phyloP scores from a whole-genome alignment of 495 filamentous ascomycete genomes.

The Xylaria telfairii region DNA sequence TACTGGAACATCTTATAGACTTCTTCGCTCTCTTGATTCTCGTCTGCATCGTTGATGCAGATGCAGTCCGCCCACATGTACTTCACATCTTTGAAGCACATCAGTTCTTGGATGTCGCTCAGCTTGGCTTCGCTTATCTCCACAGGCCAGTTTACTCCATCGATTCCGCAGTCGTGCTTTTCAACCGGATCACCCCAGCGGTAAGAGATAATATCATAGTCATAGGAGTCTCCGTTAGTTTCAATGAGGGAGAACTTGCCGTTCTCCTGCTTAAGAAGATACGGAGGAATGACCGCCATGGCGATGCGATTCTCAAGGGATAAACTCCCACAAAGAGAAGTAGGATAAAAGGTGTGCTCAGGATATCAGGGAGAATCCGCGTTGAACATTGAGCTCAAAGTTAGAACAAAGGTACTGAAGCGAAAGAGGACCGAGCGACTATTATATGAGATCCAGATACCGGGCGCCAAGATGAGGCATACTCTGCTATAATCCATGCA shows the following conservation, averaged over 20 bases:
- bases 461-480: not conserved
- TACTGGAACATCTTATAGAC: not conserved
- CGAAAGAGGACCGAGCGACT: not conserved
- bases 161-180: not conserved
- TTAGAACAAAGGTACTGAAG: not conserved
- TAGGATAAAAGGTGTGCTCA: not conserved
- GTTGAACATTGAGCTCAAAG: not conserved
- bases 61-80: slow-evolving; percentile 32
- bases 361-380: not conserved
- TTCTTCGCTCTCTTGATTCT: not conserved
- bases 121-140: slow-evolving; percentile 4
- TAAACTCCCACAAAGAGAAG: not conserved
- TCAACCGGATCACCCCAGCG: not conserved
- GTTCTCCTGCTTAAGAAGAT: not conserved
- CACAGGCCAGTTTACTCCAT: not conserved
- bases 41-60: slow-evolving; percentile 23
- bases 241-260: slow-evolving; percentile 8
- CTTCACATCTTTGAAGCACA: slow-evolving; percentile 10
- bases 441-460: not conserved
- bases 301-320: not conserved
- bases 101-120: not conserved
- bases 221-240: not conserved
- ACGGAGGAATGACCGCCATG: not conserved
- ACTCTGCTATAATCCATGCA: not conserved
- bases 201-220: slow-evolving; percentile 7